phyloP scores from a whole-genome alignment of 371 early-diverging fungal species.

The Mortierella polycephala region DNA sequence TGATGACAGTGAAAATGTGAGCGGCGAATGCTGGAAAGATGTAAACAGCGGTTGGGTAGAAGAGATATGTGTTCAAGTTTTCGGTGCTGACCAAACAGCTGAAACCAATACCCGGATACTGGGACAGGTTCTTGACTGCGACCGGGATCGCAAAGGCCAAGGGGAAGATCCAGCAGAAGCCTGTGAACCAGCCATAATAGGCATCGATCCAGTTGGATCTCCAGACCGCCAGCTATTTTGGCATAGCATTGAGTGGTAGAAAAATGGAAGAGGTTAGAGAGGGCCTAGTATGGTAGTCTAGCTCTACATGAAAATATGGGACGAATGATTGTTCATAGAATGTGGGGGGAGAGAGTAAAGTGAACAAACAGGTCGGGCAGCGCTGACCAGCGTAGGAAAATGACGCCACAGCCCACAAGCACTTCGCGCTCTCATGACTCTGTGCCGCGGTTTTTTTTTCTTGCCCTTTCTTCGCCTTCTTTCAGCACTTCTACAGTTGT shows the following conservation, averaged over 20 bases:
- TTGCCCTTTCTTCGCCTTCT: too few species aligned
- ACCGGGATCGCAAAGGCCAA: conserved; percentile 55
- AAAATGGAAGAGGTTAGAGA: neutral
- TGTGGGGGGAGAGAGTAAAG: too few species aligned
- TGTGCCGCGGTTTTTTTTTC: too few species aligned
- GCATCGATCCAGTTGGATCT: conserved; percentile 44
- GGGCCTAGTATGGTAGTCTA: neutral
- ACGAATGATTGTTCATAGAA: neutral
- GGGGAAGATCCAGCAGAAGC: conserved; percentile 59
- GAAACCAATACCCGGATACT: conserved; percentile 57
- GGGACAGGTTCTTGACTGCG: conserved; percentile 47
- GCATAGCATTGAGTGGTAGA: neutral
- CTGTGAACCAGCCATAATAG: conserved; percentile 54
- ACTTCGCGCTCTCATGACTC: too few species aligned
- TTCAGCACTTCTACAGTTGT: too few species aligned
- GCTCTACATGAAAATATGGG: neutral
- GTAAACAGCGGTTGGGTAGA: conserved; percentile 56
- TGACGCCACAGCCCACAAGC: too few species aligned
- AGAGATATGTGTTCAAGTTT: conserved; percentile 54
- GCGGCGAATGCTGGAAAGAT: conserved; percentile 56
- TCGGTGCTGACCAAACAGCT: conserved; percentile 50
- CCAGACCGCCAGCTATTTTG: conserved; percentile 31
- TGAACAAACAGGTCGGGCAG: too few species aligned
- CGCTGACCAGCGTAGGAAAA: too few species aligned
- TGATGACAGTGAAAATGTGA: conserved; percentile 55